Evolutionary conservation across 2,329 filamentous ascomycete species (phyloP), one percentile per base, ranked within the genome.

Genomic region (Parascedosporium putredinis): DNA sequence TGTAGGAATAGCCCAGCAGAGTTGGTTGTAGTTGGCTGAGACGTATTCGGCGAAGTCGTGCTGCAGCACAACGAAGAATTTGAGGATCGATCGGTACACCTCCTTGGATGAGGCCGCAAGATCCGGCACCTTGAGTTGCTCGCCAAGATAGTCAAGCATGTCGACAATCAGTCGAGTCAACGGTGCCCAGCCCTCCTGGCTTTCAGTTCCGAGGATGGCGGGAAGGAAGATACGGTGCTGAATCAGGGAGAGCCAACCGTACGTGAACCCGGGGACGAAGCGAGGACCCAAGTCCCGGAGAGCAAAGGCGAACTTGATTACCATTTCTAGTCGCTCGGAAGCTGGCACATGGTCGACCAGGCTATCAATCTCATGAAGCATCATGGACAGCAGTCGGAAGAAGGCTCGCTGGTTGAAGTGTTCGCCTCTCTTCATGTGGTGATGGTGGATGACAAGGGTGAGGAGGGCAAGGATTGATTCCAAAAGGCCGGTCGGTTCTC

Each of bases 1-100:
- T 47, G 82, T 79, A 1, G 90, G 87, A 51, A 97, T 84, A 59
- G 80, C 81, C 57, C 86, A 83, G 68, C 84, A 89, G 48, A 98
- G 79, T 56, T 81, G 79, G 56, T 87, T 81, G 61, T 95, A 87
- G 63, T 95, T 88, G 58, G 90, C 87, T 5, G 87, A 85, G 38
- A 98, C 70, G 65, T 95, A 98, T 51, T 96, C 89, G 0, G 91
- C 86, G 66, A 88, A 97, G 64, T 98, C 93, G 61, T 97, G 93
- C 57, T 95, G 87, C 49, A 98, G 71, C 48, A 95, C 78, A 29
- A 95, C 71, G 50, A 97, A 70, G 52, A 96, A 78, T 60, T 94
- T 89, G 45, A 95, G 71, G 1, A 86, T 80, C 7, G 84, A 88
- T 53, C 88, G 83, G 64, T 95, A 96, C 53, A 95, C 79, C 50